Conservation (phyloP, 495 filamentous ascomycete genomes). For the Baudoinia panamericana region DNA sequence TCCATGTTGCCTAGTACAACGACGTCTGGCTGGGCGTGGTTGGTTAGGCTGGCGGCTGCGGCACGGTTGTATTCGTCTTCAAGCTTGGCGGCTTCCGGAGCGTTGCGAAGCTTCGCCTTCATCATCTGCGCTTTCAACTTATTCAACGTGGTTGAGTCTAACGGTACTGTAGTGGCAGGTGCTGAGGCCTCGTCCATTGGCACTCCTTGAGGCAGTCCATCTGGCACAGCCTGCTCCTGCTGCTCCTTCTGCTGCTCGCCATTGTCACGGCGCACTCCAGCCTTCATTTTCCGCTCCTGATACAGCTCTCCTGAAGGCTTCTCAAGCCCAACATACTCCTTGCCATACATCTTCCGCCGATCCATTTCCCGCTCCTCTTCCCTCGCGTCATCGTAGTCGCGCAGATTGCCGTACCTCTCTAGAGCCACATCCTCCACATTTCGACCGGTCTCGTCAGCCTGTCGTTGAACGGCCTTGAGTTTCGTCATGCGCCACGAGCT, state of each 20-base stretch:
- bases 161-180: slow-evolving; percentile 32
- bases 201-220: slow-evolving; percentile 33
- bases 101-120: slow-evolving; percentile 74
- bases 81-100: slow-evolving; percentile 60
- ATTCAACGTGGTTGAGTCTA: slow-evolving; percentile 74
- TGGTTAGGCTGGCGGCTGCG: slow-evolving; percentile 40
- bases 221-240: slow-evolving; percentile 22
- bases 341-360: slow-evolving; percentile 68
- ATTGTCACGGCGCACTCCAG: slow-evolving; percentile 31
- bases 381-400: slow-evolving; percentile 80
- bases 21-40: slow-evolving; percentile 47
- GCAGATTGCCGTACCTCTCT: slow-evolving; percentile 67
- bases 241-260: slow-evolving; percentile 23
- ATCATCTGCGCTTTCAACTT: slow-evolving; percentile 82
- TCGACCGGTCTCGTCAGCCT: slow-evolving; percentile 57
- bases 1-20: slow-evolving; percentile 80
- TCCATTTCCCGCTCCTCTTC: slow-evolving; percentile 94
- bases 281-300: slow-evolving; percentile 52
- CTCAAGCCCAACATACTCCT: slow-evolving; percentile 72
- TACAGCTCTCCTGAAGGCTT: slow-evolving; percentile 84
- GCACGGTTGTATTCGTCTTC: slow-evolving; percentile 75
- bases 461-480: slow-evolving; percentile 70
- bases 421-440: slow-evolving; percentile 67
- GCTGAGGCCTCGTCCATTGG: slow-evolving; percentile 31
- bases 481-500: slow-evolving; percentile 94